Conservation (phyloP, 805 yeast species). For the Sugiyamaella floridensis region DNA sequence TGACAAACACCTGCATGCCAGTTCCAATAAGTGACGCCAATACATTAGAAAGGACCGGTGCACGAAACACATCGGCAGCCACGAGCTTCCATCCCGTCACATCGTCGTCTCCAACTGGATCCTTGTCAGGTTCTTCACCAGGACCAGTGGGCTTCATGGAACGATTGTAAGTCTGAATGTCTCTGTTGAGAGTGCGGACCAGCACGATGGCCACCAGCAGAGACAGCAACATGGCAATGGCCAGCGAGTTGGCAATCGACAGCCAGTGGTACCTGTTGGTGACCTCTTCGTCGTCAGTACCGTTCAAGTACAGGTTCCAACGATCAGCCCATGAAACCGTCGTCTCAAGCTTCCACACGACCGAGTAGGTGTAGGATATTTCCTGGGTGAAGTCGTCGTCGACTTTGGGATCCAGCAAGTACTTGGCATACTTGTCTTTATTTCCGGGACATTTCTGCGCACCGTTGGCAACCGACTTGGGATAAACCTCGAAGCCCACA, state of each 20-base stretch:
- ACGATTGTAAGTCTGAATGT: slow-evolving; percentile 36
- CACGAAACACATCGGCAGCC: slow-evolving; percentile 45
- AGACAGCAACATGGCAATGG: slow-evolving; percentile 54
- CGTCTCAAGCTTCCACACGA: slow-evolving; percentile 80
- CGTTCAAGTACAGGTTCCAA: slow-evolving; percentile 59
- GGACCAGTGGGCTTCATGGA: slow-evolving; percentile 7
- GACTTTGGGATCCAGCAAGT: slow-evolving; percentile 39
- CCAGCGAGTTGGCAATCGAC: slow-evolving; percentile 63
- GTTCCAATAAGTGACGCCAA: slow-evolving; percentile 58
- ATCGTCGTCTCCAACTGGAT: slow-evolving; percentile 17
- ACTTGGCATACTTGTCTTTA: slow-evolving; percentile 50
- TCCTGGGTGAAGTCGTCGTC: slow-evolving; percentile 3
- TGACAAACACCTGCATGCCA: slow-evolving; percentile 65
- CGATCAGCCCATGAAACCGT: slow-evolving; percentile 58
- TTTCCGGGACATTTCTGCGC: slow-evolving; percentile 69
- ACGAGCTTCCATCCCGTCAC: slow-evolving; percentile 48
- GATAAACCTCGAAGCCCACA: slow-evolving; percentile 87
- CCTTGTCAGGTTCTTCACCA: slow-evolving; percentile 20
- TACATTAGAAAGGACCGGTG: slow-evolving; percentile 43
- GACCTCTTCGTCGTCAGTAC: slow-evolving; percentile 35
- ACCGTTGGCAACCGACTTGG: slow-evolving; percentile 55
- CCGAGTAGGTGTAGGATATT: slow-evolving; percentile 77
- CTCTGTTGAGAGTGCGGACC: slow-evolving; percentile 47
- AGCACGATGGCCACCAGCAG: slow-evolving; percentile 60
- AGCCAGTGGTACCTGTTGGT: slow-evolving; percentile 59